Percentiles rank a stretch among this genome's conserved stretches.
Conservation (phyloP, 2,329 filamentous ascomycete species). For the Orbilia brochopaga region DNA sequence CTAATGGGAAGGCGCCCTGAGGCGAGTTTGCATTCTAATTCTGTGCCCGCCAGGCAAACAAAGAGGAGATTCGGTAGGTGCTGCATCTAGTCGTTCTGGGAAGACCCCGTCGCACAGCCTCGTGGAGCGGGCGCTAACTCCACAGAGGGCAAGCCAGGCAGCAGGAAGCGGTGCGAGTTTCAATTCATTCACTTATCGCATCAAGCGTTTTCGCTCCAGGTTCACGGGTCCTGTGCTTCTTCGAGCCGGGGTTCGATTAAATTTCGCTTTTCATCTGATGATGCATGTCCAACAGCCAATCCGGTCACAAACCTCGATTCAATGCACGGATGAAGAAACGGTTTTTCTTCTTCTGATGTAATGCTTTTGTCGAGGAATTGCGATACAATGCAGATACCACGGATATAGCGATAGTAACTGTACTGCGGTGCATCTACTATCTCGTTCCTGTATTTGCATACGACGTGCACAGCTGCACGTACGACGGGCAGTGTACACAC, state of each 20-base stretch:
- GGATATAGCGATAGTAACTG: too few relatives aligned
- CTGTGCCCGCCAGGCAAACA: not conserved
- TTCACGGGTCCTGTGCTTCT: not conserved
- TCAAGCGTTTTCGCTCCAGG: not conserved
- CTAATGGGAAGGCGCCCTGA: constrained; percentile 1
- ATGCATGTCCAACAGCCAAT: not conserved
- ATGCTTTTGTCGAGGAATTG: too few relatives aligned
- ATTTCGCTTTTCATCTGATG: not conserved
- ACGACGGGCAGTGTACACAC: not conserved
- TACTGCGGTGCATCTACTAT: too few relatives aligned
- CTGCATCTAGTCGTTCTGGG: not conserved
- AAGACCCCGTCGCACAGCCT: constrained; percentile 21
- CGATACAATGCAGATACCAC: too few relatives aligned
- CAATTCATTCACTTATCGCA: not conserved
- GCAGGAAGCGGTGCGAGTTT: constrained; percentile 8
- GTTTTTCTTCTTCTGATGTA: too few relatives aligned
- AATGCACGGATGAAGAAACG: not conserved
- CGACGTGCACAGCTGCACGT: too few relatives aligned
- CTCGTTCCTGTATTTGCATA: too few relatives aligned
- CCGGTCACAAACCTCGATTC: not conserved
- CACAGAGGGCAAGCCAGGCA: constrained; percentile 34
- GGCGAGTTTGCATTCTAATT: not conserved
- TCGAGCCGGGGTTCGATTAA: not conserved
- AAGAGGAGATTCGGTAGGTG: not conserved
- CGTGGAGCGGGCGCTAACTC: constrained; percentile 49